Conservation (phyloP, 495 filamentous ascomycete species). For the Podospora didyma region DNA sequence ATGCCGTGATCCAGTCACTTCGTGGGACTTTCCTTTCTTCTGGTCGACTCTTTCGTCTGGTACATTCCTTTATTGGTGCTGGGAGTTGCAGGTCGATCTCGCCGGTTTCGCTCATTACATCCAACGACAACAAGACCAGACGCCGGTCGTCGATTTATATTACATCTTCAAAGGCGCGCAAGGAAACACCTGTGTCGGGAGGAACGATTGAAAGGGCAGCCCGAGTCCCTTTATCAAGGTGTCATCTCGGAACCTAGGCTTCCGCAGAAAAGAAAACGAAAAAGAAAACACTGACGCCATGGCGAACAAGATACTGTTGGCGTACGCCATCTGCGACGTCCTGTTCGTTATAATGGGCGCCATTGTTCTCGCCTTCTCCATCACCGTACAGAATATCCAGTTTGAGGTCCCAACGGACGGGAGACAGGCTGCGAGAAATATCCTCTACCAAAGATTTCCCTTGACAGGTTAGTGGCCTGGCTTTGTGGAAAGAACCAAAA, state of each 20-base stretch:
- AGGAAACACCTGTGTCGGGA: background rate
- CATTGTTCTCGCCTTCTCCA: conserved; percentile 58
- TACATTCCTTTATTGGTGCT: conserved; percentile 15
- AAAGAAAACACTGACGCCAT: conserved; percentile 29
- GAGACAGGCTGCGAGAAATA: conserved; percentile 55
- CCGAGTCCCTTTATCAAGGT: background rate
- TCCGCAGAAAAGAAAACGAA: conserved; percentile 10
- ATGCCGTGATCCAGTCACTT: conserved; percentile 22
- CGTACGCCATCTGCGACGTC: conserved; percentile 53
- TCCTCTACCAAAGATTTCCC: conserved; percentile 59
- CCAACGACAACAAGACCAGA: conserved; percentile 11
- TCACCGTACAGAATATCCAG: conserved; percentile 52
- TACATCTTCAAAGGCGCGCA: background rate
- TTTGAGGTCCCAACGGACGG: conserved; percentile 42
- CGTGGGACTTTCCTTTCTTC: conserved; percentile 31
- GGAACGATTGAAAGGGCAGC: background rate
- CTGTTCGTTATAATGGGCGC: conserved; percentile 61
- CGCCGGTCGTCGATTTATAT: conserved; percentile 19
- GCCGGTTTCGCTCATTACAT: conserved; percentile 14
- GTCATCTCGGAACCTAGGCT: conserved; percentile 11
- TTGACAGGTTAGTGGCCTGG: conserved; percentile 45
- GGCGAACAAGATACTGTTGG: conserved; percentile 54
- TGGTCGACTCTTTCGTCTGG: conserved; percentile 11
- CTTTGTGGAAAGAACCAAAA: background rate
- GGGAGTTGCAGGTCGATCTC: conserved; percentile 34